phyloP scores from a whole-genome alignment of 1,284 basidiomycete species.

The Trametes hirsuta region DNA sequence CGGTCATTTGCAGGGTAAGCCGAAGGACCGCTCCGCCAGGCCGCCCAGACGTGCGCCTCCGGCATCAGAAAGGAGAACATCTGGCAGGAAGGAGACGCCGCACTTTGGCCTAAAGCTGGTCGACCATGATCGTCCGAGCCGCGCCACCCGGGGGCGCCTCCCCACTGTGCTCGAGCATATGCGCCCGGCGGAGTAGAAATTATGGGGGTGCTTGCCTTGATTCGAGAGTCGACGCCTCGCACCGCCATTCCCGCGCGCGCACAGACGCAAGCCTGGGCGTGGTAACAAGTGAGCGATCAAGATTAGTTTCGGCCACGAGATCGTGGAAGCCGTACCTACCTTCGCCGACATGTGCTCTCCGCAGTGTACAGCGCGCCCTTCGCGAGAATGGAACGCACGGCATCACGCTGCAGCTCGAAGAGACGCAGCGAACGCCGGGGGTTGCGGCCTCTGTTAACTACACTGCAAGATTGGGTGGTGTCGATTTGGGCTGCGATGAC shows the following conservation, averaged over 20 bases:
- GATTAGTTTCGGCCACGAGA: conserved; percentile 22
- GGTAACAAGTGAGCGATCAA: conserved; percentile 18
- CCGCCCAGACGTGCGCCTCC: background rate
- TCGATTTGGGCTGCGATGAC: background rate
- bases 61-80: conserved; percentile 10
- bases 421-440: background rate
- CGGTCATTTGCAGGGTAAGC: background rate
- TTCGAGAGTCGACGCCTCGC: background rate
- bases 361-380: background rate
- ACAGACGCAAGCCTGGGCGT: conserved; percentile 3
- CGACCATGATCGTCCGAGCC: background rate
- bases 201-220: conserved; percentile 14
- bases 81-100: background rate
- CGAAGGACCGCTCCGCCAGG: background rate
- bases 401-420: conserved; percentile 3
- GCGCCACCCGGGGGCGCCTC: conserved; percentile 10
- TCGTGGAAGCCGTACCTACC: conserved; percentile 24
- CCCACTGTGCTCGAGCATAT: background rate
- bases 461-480: conserved; percentile 4
- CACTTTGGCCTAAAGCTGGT: background rate
- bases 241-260: background rate
- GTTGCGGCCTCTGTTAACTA: background rate
- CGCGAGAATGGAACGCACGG: conserved; percentile 21
- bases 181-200: conserved; percentile 7
- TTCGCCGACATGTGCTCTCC: conserved; percentile 7